Conservation (phyloP, 208 protist genomes). For the Angomonas deanei region DNA sequence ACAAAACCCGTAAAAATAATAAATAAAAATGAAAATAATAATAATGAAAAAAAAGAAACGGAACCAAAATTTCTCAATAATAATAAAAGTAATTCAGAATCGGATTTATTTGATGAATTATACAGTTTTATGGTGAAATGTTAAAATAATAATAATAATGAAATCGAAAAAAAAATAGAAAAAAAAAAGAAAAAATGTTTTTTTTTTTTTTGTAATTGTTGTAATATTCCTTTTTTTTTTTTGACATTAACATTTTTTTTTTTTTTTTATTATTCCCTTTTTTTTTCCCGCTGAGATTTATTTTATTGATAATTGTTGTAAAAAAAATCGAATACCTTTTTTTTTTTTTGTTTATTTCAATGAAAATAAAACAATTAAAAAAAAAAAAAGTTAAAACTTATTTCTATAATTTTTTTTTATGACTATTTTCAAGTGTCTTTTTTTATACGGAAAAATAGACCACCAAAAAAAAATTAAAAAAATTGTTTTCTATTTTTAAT, state of each 20-base stretch:
- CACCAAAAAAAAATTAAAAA: not conserved
- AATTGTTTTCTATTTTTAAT: slow-evolving; percentile 8
- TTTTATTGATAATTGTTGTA: slow-evolving; percentile 1
- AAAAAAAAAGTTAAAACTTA: slow-evolving; percentile 1
- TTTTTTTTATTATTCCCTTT: slow-evolving; percentile 8
- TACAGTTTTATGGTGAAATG: not conserved
- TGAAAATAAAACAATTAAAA: slow-evolving; percentile 7
- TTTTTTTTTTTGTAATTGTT: slow-evolving; percentile 5
- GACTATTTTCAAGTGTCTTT: no score
- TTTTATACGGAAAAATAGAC: no score
- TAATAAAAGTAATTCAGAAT: not conserved
- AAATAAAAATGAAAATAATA: not conserved
- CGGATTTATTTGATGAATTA: not conserved
- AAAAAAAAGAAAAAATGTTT: not conserved
- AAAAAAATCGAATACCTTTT: slow-evolving; percentile 1
- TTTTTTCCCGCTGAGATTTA: not conserved
- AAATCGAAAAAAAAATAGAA: not conserved
- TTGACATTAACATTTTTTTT: slow-evolving; percentile 5
- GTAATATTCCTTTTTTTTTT: slow-evolving; percentile 3
- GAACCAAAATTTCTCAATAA: not conserved
- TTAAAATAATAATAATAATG: not conserved
- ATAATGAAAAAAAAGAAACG: not conserved
- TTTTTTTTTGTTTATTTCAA: slow-evolving; percentile 11
- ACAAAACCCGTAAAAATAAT: not conserved
- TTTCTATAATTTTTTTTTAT: slow-evolving; percentile 11